Conservation (phyloP, 2,329 filamentous ascomycete species). For the Pestalotiopsis sp. region DNA sequence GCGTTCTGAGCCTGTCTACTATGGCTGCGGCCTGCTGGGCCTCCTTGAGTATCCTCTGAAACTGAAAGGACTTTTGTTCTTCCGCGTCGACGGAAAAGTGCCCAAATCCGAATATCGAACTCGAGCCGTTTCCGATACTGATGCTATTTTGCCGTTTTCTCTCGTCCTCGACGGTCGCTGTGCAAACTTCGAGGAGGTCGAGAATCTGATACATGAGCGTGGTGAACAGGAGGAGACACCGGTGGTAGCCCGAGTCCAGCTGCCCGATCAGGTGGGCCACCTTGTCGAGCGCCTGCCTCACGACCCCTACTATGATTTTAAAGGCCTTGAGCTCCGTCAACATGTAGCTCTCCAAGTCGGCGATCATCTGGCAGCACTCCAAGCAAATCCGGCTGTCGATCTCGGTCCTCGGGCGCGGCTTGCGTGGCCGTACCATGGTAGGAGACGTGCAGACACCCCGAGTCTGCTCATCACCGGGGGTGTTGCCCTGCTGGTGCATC, state of each 20-base stretch:
- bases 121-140: neutral
- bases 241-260: conserved; percentile 11
- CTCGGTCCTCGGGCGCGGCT: conserved; percentile 7
- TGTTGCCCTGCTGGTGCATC: neutral
- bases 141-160: neutral
- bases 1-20: neutral
- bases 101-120: neutral
- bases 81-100: neutral
- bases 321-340: conserved; percentile 13
- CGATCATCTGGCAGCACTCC: conserved; percentile 19
- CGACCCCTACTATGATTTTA: conserved; percentile 16
- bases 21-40: neutral
- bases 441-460: neutral
- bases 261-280: conserved; percentile 13
- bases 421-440: neutral
- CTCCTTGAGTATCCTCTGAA: neutral
- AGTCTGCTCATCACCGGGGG: neutral
- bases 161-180: conserved; percentile 8
- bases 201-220: conserved; percentile 19
- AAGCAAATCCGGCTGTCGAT: conserved; percentile 14
- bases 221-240: conserved; percentile 16
- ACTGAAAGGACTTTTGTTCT: neutral
- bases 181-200: conserved; percentile 14
- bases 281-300: conserved; percentile 6
- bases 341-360: conserved; percentile 18